phyloP scores from a whole-genome alignment of 352 stramenopile species.

The Globisporangium camurandrum region DNA sequence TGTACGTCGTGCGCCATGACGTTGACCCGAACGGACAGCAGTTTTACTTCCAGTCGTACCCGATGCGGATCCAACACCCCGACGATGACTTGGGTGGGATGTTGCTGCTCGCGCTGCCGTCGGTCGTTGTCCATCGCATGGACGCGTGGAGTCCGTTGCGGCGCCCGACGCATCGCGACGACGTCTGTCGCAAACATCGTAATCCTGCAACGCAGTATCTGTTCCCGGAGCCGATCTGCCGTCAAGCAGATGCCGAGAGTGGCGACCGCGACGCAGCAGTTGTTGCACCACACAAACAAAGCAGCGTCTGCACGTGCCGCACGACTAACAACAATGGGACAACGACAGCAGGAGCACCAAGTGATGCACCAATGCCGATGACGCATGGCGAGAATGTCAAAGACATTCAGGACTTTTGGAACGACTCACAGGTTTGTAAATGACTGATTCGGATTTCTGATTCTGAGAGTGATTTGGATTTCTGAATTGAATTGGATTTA shows the following conservation, averaged over 20 bases:
- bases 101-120: slow-evolving; percentile 85
- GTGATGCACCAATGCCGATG: slow-evolving; percentile 11
- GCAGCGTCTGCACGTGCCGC: slow-evolving; percentile 39
- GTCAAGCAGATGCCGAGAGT: slow-evolving; percentile 50
- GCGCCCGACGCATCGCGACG: slow-evolving; percentile 40
- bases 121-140: slow-evolving; percentile 91
- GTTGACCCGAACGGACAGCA: slow-evolving; percentile 51
- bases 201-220: slow-evolving; percentile 54
- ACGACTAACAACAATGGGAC: background rate
- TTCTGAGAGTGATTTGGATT: background rate
- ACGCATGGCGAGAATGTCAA: slow-evolving; percentile 29
- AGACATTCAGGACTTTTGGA: slow-evolving; percentile 70
- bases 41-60: slow-evolving; percentile 90
- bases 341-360: slow-evolving; percentile 2
- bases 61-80: slow-evolving; percentile 90
- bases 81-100: slow-evolving; percentile 90
- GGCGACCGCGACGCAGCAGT: slow-evolving; percentile 48
- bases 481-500: background rate
- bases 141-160: slow-evolving; percentile 88
- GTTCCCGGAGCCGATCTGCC: slow-evolving; percentile 58
- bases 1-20: slow-evolving; percentile 89
- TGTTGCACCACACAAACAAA: slow-evolving; percentile 15
- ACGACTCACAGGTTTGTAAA: slow-evolving; percentile 51
- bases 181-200: slow-evolving; percentile 47
- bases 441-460: background rate